Percentiles rank a stretch among this genome's conserved stretches.
phyloP scores from a whole-genome alignment of 1,284 basidiomycete species.

The Athelia psychrophila region DNA sequence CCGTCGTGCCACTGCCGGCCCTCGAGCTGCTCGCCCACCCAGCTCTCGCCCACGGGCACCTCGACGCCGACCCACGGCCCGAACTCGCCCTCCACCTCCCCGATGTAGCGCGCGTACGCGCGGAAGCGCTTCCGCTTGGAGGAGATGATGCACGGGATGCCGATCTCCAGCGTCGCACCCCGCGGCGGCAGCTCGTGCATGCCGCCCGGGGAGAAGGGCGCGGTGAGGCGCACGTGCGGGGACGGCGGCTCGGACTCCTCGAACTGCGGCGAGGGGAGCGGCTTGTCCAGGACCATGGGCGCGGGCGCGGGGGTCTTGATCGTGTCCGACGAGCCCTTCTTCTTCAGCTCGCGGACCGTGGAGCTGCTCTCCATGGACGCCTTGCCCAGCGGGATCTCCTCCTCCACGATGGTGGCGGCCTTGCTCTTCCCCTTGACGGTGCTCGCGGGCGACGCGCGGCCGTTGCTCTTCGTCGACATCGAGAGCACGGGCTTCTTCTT shows the following conservation, averaged over 20 bases:
- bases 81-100: slow-evolving; percentile 72
- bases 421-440: slow-evolving; percentile 24
- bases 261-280: slow-evolving; percentile 2
- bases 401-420: slow-evolving; percentile 20
- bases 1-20: slow-evolving; percentile 83
- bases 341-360: slow-evolving; percentile 26
- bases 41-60: slow-evolving; percentile 65
- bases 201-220: slow-evolving; percentile 2
- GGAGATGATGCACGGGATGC: slow-evolving; percentile 90
- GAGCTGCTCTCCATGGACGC: slow-evolving; percentile 24
- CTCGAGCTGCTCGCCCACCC: slow-evolving; percentile 49
- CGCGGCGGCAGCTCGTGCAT: slow-evolving; percentile 27
- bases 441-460: slow-evolving; percentile 6
- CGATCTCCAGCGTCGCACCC: slow-evolving; percentile 80
- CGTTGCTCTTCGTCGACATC: background rate
- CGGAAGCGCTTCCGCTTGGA: slow-evolving; percentile 81
- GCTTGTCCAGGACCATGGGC: background rate
- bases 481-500: slow-evolving; percentile 8
- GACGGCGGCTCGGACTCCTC: background rate
- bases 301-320: slow-evolving; percentile 22
- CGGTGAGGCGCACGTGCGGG: slow-evolving; percentile 1
- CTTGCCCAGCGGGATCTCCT: slow-evolving; percentile 26
- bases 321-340: slow-evolving; percentile 35
- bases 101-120: slow-evolving; percentile 86
- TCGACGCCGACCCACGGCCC: slow-evolving; percentile 94